A percentile compares a stretch with the other conserved stretches of the same genome.
Evolutionary conservation across 257 asterid genomes (phyloP).

Genomic region (Parsonsia alboflavescens): DNA sequence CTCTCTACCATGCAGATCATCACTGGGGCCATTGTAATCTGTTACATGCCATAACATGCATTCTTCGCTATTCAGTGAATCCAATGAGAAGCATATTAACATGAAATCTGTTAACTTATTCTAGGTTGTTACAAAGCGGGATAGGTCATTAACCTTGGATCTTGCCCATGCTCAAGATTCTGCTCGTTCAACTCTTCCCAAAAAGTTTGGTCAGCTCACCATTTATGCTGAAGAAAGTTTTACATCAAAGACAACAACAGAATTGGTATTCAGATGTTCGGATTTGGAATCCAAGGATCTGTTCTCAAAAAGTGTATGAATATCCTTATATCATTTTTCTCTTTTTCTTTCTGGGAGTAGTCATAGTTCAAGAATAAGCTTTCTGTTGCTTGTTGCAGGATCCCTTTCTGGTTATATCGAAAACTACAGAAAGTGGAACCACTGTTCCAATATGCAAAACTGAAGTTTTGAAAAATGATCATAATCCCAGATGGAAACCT

Average conservation of each 20-base stretch:
- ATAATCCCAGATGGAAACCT: slow-evolving; percentile 79
- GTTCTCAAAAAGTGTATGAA: slow-evolving; percentile 87
- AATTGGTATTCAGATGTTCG: slow-evolving; percentile 77
- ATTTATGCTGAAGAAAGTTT: slow-evolving; percentile 82
- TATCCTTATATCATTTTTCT: slow-evolving; percentile 9
- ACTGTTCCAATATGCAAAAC: slow-evolving; percentile 91
- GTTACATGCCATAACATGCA: slow-evolving; percentile 1
- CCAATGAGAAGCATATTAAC: slow-evolving; percentile 2
- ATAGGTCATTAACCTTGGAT: slow-evolving; percentile 55
- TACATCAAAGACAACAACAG: slow-evolving; percentile 73
- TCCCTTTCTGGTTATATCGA: slow-evolving; percentile 84
- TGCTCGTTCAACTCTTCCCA: slow-evolving; percentile 37
- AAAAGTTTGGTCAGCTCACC: slow-evolving; percentile 60
- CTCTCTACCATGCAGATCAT: neutral
- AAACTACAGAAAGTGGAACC: slow-evolving; percentile 59
- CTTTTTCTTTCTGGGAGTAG: slow-evolving; percentile 13
- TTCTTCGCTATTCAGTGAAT: neutral
- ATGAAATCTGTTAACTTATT: slow-evolving; percentile 5
- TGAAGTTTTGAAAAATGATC: slow-evolving; percentile 84
- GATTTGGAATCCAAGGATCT: slow-evolving; percentile 87
- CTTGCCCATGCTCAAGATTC: slow-evolving; percentile 42
- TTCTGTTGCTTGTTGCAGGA: slow-evolving; percentile 57
- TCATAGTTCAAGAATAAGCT: slow-evolving; percentile 18
- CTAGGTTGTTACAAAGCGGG: slow-evolving; percentile 67
- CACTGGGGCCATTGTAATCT: neutral